Base-by-base conservation (phyloP, 2,329 filamentous ascomycete species). In the Fusarium sp. region DNA sequence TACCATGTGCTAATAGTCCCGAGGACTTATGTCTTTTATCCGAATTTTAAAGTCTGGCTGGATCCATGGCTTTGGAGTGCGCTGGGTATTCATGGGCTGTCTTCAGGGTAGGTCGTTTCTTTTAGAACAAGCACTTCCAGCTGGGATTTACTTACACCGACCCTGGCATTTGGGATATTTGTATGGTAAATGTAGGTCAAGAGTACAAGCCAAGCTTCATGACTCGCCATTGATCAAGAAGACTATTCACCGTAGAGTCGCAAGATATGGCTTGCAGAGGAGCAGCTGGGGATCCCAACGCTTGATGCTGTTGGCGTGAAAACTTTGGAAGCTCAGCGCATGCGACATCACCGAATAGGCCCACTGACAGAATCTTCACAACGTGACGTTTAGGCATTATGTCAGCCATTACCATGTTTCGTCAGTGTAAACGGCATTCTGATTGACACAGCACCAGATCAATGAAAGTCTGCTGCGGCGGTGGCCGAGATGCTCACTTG, bases 31-130 rank as follows among this genome's bases (percentile, higher is more conserved):
- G 12, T 39, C 11, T 39, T 14, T 6, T 33, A 33, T 33, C 14
- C 33, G 14, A 15, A 3, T 8, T n/a, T 8, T n/a, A 14, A 39
- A n/a, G 19, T 6, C 21, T n/a, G 12, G 19, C 19, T 12, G 21
- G 2, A 33, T 33, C 12, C 4, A 33, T n/a, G 4, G 38, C 12
- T 9, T n/a, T 12, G 12, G 38, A 39, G 38, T 39, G 38, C 11
- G 21, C 38, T 39, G 3, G 38, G 4, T n/a, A n/a, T 5, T 7
- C 4, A 9, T n/a, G 0, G 5, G 7, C 4, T n/a, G 21, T 8
- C 38, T 38, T 38, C 4, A 21, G 38, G 38, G 38, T 39, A 39
- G 7, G 38, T 21, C 4, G 38, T 14, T 39, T n/a, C 21, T 39
- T n/a, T 39, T 21, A 3, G 19, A 5, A 39, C 11, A n/a, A 14